Evolutionary conservation across 192 early-diverging fungal species (phyloP), one percentile per base, ranked within the genome.

Genomic region (Paraglomus brasilianum): DNA sequence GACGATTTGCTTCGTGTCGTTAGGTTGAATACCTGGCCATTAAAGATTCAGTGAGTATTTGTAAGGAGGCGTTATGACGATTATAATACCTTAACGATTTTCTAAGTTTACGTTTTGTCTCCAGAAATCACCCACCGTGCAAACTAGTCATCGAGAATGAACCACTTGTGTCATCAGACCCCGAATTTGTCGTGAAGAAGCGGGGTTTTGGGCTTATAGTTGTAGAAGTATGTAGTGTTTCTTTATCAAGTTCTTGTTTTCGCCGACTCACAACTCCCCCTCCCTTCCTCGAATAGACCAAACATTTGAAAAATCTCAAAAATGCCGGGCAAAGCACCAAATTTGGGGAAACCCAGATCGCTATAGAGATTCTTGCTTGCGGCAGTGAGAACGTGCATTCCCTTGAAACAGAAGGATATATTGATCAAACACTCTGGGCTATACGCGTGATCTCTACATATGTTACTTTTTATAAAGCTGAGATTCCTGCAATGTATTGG

Each of bases 231-330:
- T 38, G 21, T 62, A 8, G 48, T 61, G 40, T 44, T 61, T 40
- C n/a, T 21, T 66, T 66, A 17, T 66, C 63, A 66, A 66, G 30
- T 14, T n/a, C 63, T 66, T 66, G 48, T 49, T 48, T 64, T 36
- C 41, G 63, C 40, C 4, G 24, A 50, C 63, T 66, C 43, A 41
- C 21, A 64, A 48, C 2, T 49, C 48, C 48, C 48, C 3, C 2
- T 49, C 48, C 48, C 48, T 30, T 30, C 49, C 49, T 30, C 49
- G 17, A 59, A 38, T 40, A 59, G 57, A 24, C 24, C 41, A 59
- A 59, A 40, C 57, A 59, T 30, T 40, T 59, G 57, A 5, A 7
- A 40, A 59, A 40, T 40, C 9, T 14, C 39, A 30, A 30, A 60
- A 60, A 60, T 1, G 14, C 15, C 42, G 30, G 11, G 4, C 1